phyloP scores from a whole-genome alignment of 2,329 filamentous ascomycete species.

The Sclerotinia glacialis region DNA sequence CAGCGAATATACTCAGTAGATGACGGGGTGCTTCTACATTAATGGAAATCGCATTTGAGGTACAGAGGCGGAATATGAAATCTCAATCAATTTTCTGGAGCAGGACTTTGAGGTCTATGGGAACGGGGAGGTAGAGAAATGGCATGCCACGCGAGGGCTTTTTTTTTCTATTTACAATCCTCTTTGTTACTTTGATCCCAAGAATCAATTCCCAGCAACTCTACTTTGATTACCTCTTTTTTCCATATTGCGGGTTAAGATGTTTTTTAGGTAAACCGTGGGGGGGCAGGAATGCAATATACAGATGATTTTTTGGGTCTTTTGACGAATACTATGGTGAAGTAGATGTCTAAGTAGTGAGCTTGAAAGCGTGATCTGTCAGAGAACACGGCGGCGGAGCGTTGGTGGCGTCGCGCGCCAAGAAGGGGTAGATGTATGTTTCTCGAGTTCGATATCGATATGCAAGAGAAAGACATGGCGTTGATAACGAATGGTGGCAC shows the following conservation, averaged over 20 bases:
- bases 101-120: not conserved
- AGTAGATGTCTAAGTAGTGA: not conserved
- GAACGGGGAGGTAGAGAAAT: not conserved
- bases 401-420: not conserved
- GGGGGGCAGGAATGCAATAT: slow-evolving; percentile 9
- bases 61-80: not conserved
- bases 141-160: not conserved
- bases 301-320: slow-evolving; percentile 5
- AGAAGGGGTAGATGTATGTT: not conserved
- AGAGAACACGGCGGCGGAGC: not conserved
- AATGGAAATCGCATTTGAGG: not conserved
- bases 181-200: slow-evolving; percentile 17
- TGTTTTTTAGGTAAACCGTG: slow-evolving; percentile 19
- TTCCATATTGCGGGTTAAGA: slow-evolving; percentile 8
- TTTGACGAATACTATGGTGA: not conserved
- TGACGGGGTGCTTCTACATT: not conserved
- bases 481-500: not conserved
- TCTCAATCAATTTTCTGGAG: not conserved
- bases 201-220: slow-evolving; percentile 15
- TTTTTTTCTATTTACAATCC: slow-evolving; percentile 14
- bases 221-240: slow-evolving; percentile 13
- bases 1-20: not conserved
- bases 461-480: slow-evolving; percentile 1
- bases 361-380: not conserved
- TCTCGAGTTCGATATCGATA: slow-evolving; percentile 9